These are phyloP conservation scores for Botrytis hyacinthi DNA, from an alignment of 2,329 filamentous ascomycete genomes.

Conservation along the genomic window DNA sequence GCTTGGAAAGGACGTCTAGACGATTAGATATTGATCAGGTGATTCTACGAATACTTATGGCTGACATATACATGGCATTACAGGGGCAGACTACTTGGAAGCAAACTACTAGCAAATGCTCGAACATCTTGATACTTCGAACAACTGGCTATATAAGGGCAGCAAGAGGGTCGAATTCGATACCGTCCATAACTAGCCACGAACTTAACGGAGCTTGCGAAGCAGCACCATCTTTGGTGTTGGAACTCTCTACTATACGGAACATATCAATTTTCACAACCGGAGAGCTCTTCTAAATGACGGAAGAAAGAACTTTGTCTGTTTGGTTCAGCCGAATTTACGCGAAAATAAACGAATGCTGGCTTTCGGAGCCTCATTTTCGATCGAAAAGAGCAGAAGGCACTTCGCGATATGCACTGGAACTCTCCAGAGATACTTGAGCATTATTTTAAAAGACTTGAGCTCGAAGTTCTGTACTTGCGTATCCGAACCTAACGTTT, in stretches of 20 bases:
- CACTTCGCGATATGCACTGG: rapidly evolving
- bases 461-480: background rate
- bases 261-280: background rate
- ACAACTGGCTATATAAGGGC: background rate
- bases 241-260: rapidly evolving
- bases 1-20: background rate
- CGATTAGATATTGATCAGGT: background rate
- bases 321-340: background rate
- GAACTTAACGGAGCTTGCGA: background rate
- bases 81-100: rapidly evolving
- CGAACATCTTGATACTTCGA: background rate
- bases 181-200: background rate
- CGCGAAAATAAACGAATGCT: background rate
- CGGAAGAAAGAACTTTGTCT: background rate
- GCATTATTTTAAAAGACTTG: background rate
- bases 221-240: background rate
- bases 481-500: background rate
- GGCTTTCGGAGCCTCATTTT: background rate
- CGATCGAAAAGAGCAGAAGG: background rate
- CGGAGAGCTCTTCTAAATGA: rapidly evolving
- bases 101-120: background rate
- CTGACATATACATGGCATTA: background rate
- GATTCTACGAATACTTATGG: background rate
- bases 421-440: background rate
- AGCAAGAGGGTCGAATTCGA: rapidly evolving